Conservation (phyloP, 2,329 filamentous ascomycete species). For the Coleophoma cylindrospora region DNA sequence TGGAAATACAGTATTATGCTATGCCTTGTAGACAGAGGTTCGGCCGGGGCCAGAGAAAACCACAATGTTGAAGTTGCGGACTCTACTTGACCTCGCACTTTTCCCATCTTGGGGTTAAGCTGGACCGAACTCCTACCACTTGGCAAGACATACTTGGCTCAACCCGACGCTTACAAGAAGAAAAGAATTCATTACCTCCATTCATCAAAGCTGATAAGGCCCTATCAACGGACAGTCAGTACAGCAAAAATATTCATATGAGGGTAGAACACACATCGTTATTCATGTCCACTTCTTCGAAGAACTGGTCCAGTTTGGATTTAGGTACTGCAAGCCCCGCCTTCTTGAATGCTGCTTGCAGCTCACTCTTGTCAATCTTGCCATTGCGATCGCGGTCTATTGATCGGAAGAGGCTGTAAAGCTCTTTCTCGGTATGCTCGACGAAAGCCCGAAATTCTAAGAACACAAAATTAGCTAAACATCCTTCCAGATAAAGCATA, state of each 20-base stretch:
- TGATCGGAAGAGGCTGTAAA: conserved; percentile 74
- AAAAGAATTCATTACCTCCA: conserved; percentile 70
- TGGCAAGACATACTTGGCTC: too few species aligned
- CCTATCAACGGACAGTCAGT: conserved; percentile 41
- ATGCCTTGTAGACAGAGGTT: too few species aligned
- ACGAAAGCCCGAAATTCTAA: conserved; percentile 89
- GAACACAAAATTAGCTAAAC: conserved; percentile 1
- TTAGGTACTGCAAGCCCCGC: conserved; percentile 76
- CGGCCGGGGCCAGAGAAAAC: too few species aligned
- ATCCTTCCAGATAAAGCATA: neutral
- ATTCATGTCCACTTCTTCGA: conserved; percentile 84
- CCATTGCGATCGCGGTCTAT: conserved; percentile 87
- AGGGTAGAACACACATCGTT: conserved; percentile 46
- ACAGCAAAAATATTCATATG: neutral
- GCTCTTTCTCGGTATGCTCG: conserved; percentile 77
- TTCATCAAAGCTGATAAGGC: conserved; percentile 80
- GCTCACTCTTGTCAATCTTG: conserved; percentile 79
- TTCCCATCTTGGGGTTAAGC: too few species aligned
- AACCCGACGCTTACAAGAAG: neutral
- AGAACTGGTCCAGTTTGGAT: conserved; percentile 77
- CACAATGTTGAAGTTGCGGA: too few species aligned
- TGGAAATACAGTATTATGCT: too few species aligned
- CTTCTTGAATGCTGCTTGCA: conserved; percentile 70
- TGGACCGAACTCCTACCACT: too few species aligned
- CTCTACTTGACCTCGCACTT: too few species aligned